Base-by-base conservation (phyloP, 345 rosid species). In the Boechera retrofracta region DNA sequence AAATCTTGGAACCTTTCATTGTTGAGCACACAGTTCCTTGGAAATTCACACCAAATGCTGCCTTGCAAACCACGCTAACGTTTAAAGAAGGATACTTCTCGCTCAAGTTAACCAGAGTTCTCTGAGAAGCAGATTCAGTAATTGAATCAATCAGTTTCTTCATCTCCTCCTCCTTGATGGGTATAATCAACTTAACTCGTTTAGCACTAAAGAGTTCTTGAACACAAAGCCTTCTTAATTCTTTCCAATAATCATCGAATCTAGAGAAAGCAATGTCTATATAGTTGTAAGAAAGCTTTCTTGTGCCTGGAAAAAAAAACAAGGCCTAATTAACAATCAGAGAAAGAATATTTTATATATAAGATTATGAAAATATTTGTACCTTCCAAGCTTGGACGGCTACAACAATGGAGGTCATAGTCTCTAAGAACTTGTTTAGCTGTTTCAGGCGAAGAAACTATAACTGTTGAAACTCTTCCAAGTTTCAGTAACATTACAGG, bases 381-480 rank as follows among this genome's bases (percentile, higher is more conserved):
- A 71, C 83, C 80, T 16, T 75, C 70, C 29, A 69, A 3, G 15
- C 7, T 38, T 38, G 89, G 91, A 48, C 91, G 82, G 74, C 72
- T 85, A 36, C 82, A 82, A 33, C 83, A 81, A 32, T 64, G 31
- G 4, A 71, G 65, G 28, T 82, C 92, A 21, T 85, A 71, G 28
- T 63, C 74, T 79, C 2, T 79, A 33, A 79, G 63, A 67, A 28
- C 74, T 67, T 73, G 79, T 57, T 65, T 69, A 2, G 82, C 79
- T 9, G 80, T 69, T 42, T 75, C 80, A 57, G 79, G 64, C 2
- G 82, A 52, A 24, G 78, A 79, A 56, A 77, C 77, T 11, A 77
- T 0, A 28, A 77, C 77, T 13, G 77, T 77, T 47, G 81, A 9
- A 38, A 57, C 72, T 6, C 67, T 47, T 56, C 81, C 72, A 56